A percentile compares a stretch with the other conserved stretches of the same genome.
Evolutionary conservation across 768 basidiomycete genomes (phyloP).

Genomic region (Daedaleopsis sinensis): DNA sequence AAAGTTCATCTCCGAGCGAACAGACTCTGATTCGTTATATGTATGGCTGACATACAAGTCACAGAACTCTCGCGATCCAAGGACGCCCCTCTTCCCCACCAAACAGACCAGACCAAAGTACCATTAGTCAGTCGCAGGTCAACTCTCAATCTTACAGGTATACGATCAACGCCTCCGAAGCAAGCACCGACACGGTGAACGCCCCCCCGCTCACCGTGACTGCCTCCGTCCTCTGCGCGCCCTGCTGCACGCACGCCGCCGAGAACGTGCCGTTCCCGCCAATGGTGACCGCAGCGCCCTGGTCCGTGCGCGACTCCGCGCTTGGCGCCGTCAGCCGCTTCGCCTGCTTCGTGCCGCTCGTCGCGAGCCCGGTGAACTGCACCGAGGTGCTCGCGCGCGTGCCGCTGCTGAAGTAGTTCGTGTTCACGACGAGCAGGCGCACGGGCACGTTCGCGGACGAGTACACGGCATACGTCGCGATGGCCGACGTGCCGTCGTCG

Average conservation of each 20-base stretch:
- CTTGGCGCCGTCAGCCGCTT: conserved; percentile 39
- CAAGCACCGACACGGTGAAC: conserved; percentile 33
- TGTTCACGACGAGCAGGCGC: conserved; percentile 40
- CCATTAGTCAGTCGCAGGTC: background rate
- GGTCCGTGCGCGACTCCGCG: conserved; percentile 36
- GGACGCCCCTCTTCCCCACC: too few species aligned
- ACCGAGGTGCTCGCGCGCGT: conserved; percentile 35
- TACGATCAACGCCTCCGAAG: conserved; percentile 43
- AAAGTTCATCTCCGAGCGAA: too few species aligned
- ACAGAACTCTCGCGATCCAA: too few species aligned
- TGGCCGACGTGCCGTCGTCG: conserved; percentile 35
- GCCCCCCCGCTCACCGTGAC: conserved; percentile 27
- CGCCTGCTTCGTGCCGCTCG: conserved; percentile 26
- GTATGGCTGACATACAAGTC: too few species aligned
- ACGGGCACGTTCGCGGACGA: conserved; percentile 26
- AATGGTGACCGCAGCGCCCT: conserved; percentile 38
- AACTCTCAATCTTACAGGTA: conserved; percentile 26
- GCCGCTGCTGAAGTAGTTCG: conserved; percentile 37
- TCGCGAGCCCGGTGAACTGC: conserved; percentile 31
- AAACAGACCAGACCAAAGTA: background rate
- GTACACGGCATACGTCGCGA: conserved; percentile 38
- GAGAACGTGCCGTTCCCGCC: conserved; percentile 37
- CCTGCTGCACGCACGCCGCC: conserved; percentile 28
- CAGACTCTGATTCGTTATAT: too few species aligned
- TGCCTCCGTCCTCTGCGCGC: conserved; percentile 31